phyloP scores from a whole-genome alignment of 1,139 yeast genomes.

The Candida neerlandica region DNA sequence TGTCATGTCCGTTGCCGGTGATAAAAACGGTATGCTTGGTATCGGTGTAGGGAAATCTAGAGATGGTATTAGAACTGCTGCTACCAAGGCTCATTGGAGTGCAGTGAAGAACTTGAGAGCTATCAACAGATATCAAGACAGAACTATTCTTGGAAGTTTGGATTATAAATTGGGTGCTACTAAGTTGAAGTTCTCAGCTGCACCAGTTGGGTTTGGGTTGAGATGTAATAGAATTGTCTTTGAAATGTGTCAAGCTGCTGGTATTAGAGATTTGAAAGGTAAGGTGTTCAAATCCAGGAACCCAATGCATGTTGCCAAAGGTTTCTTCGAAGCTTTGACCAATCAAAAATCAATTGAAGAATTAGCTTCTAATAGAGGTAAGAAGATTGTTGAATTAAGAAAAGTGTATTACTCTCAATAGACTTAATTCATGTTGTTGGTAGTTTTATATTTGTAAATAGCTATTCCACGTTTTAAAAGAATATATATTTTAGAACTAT shows the following conservation, averaged over 20 bases:
- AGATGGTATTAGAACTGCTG: conserved; percentile 75
- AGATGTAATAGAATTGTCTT: conserved; percentile 90
- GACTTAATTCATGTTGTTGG: not conserved
- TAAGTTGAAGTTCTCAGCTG: conserved; percentile 75
- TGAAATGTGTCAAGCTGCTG: conserved; percentile 92
- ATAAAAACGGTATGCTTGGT: conserved; percentile 90
- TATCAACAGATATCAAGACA: conserved; percentile 84
- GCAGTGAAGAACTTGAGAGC: conserved; percentile 85
- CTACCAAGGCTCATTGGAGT: conserved; percentile 88
- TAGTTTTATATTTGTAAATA: not conserved
- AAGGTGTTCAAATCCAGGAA: conserved; percentile 91
- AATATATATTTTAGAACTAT: not conserved
- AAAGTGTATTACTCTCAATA: conserved; percentile 75
- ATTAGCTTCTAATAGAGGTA: conserved; percentile 90
- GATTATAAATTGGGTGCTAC: conserved; percentile 88
- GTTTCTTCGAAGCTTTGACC: conserved; percentile 81
- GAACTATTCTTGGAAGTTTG: conserved; percentile 88
- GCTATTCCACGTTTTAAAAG: not conserved
- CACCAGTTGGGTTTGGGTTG: conserved; percentile 93
- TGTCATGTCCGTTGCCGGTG: conserved; percentile 89
- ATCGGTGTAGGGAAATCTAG: conserved; percentile 94
- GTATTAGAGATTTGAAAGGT: conserved; percentile 90
- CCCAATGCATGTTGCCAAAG: conserved; percentile 92
- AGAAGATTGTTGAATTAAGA: conserved; percentile 90
- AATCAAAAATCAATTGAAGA: conserved; percentile 84